These are phyloP conservation scores for Lactarius trivialis DNA, from an alignment of 768 basidiomycete genomes.

Conservation along the genomic window DNA sequence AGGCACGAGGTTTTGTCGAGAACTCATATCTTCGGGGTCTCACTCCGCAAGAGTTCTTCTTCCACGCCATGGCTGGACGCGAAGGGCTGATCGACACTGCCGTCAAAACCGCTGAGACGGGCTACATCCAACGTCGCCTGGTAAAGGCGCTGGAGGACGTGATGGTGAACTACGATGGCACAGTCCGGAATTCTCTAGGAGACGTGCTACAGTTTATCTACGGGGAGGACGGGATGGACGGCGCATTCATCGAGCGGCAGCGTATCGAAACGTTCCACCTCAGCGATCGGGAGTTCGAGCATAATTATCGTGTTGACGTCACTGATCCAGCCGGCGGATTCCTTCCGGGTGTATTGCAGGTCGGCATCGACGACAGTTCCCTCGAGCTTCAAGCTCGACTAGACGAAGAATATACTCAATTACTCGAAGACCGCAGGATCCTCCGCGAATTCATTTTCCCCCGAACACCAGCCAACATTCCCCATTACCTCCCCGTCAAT, in stretches of 20 bases:
- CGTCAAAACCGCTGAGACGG: constrained; percentile 98
- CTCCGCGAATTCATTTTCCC: constrained; percentile 85
- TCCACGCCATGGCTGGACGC: constrained; percentile 99
- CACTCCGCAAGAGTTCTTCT: constrained; percentile 98
- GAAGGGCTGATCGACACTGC: constrained; percentile 99
- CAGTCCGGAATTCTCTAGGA: constrained; percentile 93
- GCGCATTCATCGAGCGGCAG: constrained; percentile 94
- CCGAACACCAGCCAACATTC: constrained; percentile 56
- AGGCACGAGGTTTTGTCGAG: constrained; percentile 97
- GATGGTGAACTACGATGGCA: constrained; percentile 96
- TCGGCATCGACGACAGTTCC: constrained; percentile 81
- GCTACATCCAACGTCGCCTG: constrained; percentile 96
- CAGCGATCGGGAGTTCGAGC: constrained; percentile 77
- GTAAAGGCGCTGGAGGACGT: constrained; percentile 98
- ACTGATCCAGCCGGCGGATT: constrained; percentile 80
- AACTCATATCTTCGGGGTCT: constrained; percentile 96
- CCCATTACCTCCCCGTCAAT: constrained; percentile 92
- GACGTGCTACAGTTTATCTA: constrained; percentile 96
- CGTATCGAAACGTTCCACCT: constrained; percentile 84
- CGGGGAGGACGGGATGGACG: constrained; percentile 99
- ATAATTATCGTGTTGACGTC: constrained; percentile 91
- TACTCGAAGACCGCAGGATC: constrained; percentile 65
- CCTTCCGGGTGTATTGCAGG: constrained; percentile 70
- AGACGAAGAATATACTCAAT: constrained; percentile 67
- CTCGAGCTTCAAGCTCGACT: constrained; percentile 76